These are phyloP conservation scores for Neonectria sp. DNA, from an alignment of 2,329 filamentous ascomycete genomes.

Conservation along the genomic window DNA sequence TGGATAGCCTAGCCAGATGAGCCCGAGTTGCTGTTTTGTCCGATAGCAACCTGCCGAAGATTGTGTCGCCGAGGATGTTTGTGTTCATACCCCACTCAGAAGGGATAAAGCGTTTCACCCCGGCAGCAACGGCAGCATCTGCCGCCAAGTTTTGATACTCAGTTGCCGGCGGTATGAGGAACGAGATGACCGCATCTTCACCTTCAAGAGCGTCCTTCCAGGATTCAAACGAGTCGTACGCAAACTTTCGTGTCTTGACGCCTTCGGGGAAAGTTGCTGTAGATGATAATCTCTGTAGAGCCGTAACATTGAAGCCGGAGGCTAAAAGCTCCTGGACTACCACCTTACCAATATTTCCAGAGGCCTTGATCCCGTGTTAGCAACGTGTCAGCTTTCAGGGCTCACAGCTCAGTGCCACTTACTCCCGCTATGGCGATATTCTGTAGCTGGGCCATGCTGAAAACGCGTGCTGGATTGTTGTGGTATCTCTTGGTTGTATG, in stretches of 20 bases:
- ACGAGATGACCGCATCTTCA: neutral
- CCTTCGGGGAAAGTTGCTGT: no score
- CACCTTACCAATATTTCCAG: neutral
- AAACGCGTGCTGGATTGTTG: no score
- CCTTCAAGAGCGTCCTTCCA: no score
- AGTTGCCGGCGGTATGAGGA: neutral
- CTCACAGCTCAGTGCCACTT: neutral
- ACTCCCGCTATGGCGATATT: slow-evolving; percentile 23
- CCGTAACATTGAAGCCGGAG: neutral
- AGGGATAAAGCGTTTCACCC: slow-evolving; percentile 13
- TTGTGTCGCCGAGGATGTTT: slow-evolving; percentile 9
- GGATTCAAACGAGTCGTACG: no score
- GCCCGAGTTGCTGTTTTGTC: neutral
- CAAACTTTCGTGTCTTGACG: no score
- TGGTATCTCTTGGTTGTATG: no score
- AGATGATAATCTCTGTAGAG: neutral
- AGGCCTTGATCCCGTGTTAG: neutral
- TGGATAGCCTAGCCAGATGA: no score
- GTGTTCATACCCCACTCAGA: slow-evolving; percentile 24
- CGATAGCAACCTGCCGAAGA: slow-evolving; percentile 8
- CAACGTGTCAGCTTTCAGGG: neutral
- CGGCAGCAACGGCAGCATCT: slow-evolving; percentile 13
- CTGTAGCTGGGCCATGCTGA: slow-evolving; percentile 3
- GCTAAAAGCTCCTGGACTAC: neutral
- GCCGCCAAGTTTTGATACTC: slow-evolving; percentile 7